A percentile compares a stretch with the other conserved stretches of the same genome.
These are phyloP conservation scores for Boletus patriciae DNA, from an alignment of 768 basidiomycete genomes.

Conservation along the genomic window DNA sequence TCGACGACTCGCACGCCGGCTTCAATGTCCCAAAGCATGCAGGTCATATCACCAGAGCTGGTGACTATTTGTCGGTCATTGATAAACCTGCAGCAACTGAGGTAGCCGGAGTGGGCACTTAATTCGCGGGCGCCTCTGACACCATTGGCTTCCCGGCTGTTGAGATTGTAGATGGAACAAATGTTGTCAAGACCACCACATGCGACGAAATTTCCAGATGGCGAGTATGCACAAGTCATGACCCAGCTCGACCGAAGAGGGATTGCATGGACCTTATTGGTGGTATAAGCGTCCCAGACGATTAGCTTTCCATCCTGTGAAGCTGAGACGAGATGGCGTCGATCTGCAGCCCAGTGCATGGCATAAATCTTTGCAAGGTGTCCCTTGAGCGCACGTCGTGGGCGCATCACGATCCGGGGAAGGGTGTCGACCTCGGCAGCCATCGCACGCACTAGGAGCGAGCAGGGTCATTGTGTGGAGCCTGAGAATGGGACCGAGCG, in stretches of 20 bases:
- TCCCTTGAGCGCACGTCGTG: constrained; percentile 90
- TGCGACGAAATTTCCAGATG: constrained; percentile 95
- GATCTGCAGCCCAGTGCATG: constrained; percentile 99
- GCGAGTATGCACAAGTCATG: constrained; percentile 99
- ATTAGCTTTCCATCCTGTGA: constrained; percentile 99
- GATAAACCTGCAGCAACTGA: constrained; percentile 97
- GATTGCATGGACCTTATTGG: constrained; percentile 99
- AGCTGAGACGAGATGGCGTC: constrained; percentile 97
- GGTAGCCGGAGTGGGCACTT: constrained; percentile 96
- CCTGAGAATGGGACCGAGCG: constrained; percentile 2
- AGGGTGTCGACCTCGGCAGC: constrained; percentile 94
- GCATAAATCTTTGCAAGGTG: constrained; percentile 99
- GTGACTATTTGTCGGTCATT: constrained; percentile 99
- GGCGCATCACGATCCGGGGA: constrained; percentile 95
- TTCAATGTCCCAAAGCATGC: constrained; percentile 99
- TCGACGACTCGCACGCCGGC: constrained; percentile 96
- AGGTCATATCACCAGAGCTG: constrained; percentile 98
- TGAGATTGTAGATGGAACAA: constrained; percentile 96
- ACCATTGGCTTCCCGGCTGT: constrained; percentile 68
- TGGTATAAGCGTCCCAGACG: constrained; percentile 99
- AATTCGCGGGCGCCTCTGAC: constrained; percentile 92
- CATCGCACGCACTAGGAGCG: constrained; percentile 86
- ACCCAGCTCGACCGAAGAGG: constrained; percentile 98
- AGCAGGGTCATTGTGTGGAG: constrained; percentile 16
- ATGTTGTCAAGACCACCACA: constrained; percentile 99